Evolutionary conservation across 495 filamentous ascomycete species (phyloP), one percentile per base, ranked within the genome.

Genomic region (Hypoxylon perforatum): DNA sequence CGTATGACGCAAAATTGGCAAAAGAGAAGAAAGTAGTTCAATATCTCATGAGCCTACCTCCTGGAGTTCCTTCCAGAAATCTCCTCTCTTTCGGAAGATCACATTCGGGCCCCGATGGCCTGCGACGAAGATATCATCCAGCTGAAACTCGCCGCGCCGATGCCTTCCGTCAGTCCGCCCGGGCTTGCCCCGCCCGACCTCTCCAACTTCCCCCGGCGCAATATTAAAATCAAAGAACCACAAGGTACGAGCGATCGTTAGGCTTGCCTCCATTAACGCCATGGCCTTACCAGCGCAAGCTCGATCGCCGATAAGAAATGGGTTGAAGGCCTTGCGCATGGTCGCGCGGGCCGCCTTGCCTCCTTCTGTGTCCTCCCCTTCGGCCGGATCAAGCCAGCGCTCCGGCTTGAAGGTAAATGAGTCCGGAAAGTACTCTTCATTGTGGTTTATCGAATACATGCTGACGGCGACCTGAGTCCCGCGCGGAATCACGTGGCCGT

Each of bases 201-300:
- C 30, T 14, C 52, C 52, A 1, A 14, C 21, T 4, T 1, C 14
- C 1, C 6, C 30, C 0, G 52, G 35, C 15, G 35, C 17, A 11
- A 80, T 56, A 63, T 81, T 74, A 62, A 78, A 57, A 46, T 82
- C 79, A 51, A 78, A 82, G 7, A 52, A 70, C 67, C 71, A 84
- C 0, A 79, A 18, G 19, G 80, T 46, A 44, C 75, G 77, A 0
- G 78, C 63, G 1, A 84, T 47, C 10, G 81, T 67, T 0, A 76
- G 38, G 4, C 65, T 57, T 55, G 79, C 76, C 60, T 83, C 79
- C 39, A 48, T 25, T 7, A 62, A 78, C 12, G 80, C 80, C 11
- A 80, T 58, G 39, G 67, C 68, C 23, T 70, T 61, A 18, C 75
- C 77, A 25, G 75, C 48, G 28, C 77, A 79, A 25, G 61, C 63